Evolutionary conservation across 106 monocot species (phyloP).

Genomic region (Acanthochlamys bracteata): DNA sequence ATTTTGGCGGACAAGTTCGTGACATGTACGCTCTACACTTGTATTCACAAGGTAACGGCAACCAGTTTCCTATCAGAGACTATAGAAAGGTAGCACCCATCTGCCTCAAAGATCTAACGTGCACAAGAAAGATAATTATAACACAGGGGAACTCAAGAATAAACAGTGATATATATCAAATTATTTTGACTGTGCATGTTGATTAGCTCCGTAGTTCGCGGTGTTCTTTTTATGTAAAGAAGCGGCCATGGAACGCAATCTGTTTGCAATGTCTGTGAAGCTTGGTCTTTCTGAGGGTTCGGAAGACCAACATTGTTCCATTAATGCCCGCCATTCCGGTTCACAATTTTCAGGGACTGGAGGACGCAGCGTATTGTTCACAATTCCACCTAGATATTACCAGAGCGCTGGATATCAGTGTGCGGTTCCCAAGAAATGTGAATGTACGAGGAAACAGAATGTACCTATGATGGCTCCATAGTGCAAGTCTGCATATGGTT

Average conservation of each 20-base stretch:
- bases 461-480: slow-evolving; percentile 92
- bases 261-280: slow-evolving; percentile 61
- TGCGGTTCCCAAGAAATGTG: too few relatives aligned
- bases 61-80: not conserved
- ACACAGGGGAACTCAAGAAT: not conserved
- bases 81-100: not conserved
- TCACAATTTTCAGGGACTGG: slow-evolving; percentile 62
- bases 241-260: slow-evolving; percentile 63
- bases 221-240: slow-evolving; percentile 33
- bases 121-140: not conserved
- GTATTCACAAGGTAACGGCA: not conserved
- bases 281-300: slow-evolving; percentile 71
- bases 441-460: too few relatives aligned
- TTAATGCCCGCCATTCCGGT: slow-evolving; percentile 67
- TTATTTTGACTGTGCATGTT: slow-evolving; percentile 10
- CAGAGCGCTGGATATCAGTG: not conserved
- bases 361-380: slow-evolving; percentile 79
- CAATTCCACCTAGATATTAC: slow-evolving; percentile 63
- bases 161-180: not conserved
- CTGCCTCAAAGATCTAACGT: not conserved
- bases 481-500: slow-evolving; percentile 87
- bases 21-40: too few relatives aligned
- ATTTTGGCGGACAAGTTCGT: too few relatives aligned
- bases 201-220: not conserved
- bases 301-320: slow-evolving; percentile 87